Base-by-base conservation (phyloP, 371 early-diverging fungal genomes). In the Lichtheimia ornata region DNA sequence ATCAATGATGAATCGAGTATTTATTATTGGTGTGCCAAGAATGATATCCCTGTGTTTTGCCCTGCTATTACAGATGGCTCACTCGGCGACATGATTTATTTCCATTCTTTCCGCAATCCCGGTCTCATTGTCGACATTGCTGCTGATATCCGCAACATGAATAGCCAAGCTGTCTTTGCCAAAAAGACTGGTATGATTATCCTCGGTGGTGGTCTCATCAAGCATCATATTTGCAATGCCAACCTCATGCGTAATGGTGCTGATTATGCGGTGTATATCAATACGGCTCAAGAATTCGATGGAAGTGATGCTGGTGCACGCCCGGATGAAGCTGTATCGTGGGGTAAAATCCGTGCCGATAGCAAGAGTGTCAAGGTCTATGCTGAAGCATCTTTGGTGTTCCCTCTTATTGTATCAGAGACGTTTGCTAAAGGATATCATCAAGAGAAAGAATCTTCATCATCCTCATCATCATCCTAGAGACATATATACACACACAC, bases 191-290 rank as follows among this genome's bases (percentile, higher is more conserved):
- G 99, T 22, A 90, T 96, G 69, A 94, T 99, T 44, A 97, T 99
- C 62, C 82, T 99, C 28, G 99, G 99, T n/a, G 97, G 98, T 63
- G 99, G 99, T 15, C 82, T 99, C 14, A 84, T 99, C 61, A 99
- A 99, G 79, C 99, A 99, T 77, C 99, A 99, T 73, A 99, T 99
- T 65, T 95, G 98, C 73, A 99, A 99, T 72, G 99, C 99, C 30
- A 99, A 99, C 74, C 82, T 99, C 44, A 98, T 98, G 98, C 87
- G 99, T 61, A 99, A 99, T 74, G 99, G 99, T 24, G 94, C 99
- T 5, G 99, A 99, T 70, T 98, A 89, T 72, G 95, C 99, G 11
- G 99, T 99, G 2, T 95, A 95, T 65, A 89, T 99, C 74, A 99
- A 99, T 72, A 99, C 99, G 0, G 99, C 93, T 1, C 95, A 95